phyloP scores from a whole-genome alignment of 2,329 filamentous ascomycete species.

The Stemphylium lycopersici region DNA sequence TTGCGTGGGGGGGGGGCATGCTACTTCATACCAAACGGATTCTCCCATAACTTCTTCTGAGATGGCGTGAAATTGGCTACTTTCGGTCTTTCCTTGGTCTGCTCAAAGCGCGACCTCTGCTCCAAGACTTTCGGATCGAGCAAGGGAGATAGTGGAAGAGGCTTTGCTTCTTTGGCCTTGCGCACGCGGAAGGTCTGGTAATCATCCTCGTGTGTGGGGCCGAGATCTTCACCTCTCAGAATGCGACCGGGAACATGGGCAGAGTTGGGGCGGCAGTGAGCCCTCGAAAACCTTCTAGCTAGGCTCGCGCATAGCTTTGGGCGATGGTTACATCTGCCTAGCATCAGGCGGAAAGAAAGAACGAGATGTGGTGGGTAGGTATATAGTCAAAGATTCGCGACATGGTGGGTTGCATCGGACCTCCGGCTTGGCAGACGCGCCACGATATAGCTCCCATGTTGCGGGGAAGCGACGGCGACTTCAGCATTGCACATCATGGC shows the following conservation, averaged over 20 bases:
- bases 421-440: slow-evolving; percentile 27
- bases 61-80: slow-evolving; percentile 55
- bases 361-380: slow-evolving; percentile 1
- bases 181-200: slow-evolving; percentile 42
- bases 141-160: slow-evolving; percentile 56
- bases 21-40: slow-evolving; percentile 64
- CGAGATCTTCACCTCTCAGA: slow-evolving; percentile 31
- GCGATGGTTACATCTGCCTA: slow-evolving; percentile 27
- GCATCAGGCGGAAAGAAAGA: slow-evolving; percentile 32
- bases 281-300: slow-evolving; percentile 11
- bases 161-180: slow-evolving; percentile 36
- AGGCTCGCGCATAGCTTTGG: slow-evolving; percentile 26
- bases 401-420: slow-evolving; percentile 12
- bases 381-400: slow-evolving; percentile 6
- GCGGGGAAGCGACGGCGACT: slow-evolving; percentile 2
- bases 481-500: slow-evolving; percentile 38
- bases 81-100: slow-evolving; percentile 52
- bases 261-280: slow-evolving; percentile 20
- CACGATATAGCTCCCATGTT: slow-evolving; percentile 13
- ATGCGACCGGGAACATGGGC: slow-evolving; percentile 15
- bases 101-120: slow-evolving; percentile 45
- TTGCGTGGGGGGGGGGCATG: not conserved
- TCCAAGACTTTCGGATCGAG: slow-evolving; percentile 53
- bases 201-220: slow-evolving; percentile 39
- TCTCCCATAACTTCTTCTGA: slow-evolving; percentile 64